Conservation (phyloP, 2,329 filamentous ascomycete species). For the Apiospora rasikravindrae region DNA sequence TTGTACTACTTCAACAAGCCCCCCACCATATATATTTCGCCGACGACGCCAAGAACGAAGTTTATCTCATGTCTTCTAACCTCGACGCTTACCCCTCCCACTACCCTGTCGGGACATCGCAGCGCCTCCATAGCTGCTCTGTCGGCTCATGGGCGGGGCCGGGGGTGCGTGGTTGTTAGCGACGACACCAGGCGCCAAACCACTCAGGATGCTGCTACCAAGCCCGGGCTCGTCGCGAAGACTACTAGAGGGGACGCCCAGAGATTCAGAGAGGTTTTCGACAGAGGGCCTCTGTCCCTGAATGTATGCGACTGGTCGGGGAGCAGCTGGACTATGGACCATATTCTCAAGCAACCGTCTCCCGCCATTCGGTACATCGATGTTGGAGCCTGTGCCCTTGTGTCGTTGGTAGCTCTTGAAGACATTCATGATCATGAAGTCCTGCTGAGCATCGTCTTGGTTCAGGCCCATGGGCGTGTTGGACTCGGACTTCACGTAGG, state of each 20-base stretch:
- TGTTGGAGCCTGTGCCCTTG: constrained; percentile 59
- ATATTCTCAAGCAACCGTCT: constrained; percentile 62
- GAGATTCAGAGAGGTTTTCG: constrained; percentile 54
- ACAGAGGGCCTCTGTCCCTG: constrained; percentile 51
- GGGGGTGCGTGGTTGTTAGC: constrained; percentile 30
- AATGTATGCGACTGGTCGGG: constrained; percentile 55
- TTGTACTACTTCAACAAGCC: not conserved
- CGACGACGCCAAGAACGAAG: not conserved
- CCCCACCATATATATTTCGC: not conserved
- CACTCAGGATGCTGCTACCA: constrained; percentile 32
- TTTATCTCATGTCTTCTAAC: not conserved
- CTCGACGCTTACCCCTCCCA: constrained; percentile 33
- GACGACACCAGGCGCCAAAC: constrained; percentile 30
- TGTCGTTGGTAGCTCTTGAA: constrained; percentile 61
- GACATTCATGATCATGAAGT: constrained; percentile 63
- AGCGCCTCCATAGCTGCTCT: constrained; percentile 60
- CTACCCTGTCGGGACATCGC: constrained; percentile 62
- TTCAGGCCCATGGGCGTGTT: constrained; percentile 59
- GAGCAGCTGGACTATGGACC: constrained; percentile 52
- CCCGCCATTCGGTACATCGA: constrained; percentile 59
- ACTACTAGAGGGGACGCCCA: constrained; percentile 54
- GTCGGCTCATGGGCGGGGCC: constrained; percentile 59
- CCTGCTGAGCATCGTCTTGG: constrained; percentile 58
- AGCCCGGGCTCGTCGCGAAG: constrained; percentile 48
- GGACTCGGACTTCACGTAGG: constrained; percentile 59